These are phyloP conservation scores for Gomphus bonarii DNA, from an alignment of 1,284 basidiomycete genomes.

Conservation along the genomic window DNA sequence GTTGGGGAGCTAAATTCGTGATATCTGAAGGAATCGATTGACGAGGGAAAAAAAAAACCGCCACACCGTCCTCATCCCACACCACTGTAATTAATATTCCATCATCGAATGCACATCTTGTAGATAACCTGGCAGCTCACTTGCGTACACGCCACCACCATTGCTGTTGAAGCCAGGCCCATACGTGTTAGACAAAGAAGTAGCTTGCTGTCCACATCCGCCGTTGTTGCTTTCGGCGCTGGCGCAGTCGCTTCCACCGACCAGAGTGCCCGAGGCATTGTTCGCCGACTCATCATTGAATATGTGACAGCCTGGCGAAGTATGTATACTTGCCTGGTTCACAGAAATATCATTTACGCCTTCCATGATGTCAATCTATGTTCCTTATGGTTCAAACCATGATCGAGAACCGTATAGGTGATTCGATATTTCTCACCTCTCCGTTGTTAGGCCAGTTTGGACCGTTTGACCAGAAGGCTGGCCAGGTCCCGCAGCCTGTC, in stretches of 20 bases:
- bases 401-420: background rate
- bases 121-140: slow-evolving; percentile 31
- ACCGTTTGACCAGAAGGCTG: slow-evolving; percentile 47
- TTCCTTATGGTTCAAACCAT: background rate
- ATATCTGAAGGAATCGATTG: slow-evolving; percentile 68
- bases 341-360: slow-evolving; percentile 69
- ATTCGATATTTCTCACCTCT: slow-evolving; percentile 14
- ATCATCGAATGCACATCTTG: background rate
- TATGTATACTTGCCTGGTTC: slow-evolving; percentile 77
- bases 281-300: slow-evolving; percentile 32
- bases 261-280: slow-evolving; percentile 48
- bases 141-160: slow-evolving; percentile 76
- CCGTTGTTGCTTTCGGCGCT: slow-evolving; percentile 54
- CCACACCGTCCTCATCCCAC: slow-evolving; percentile 65
- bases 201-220: slow-evolving; percentile 43
- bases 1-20: slow-evolving; percentile 51
- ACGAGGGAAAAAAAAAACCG: slow-evolving; percentile 75
- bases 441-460: slow-evolving; percentile 10
- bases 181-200: slow-evolving; percentile 28
- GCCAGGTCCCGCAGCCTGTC: slow-evolving; percentile 82
- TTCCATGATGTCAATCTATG: slow-evolving; percentile 84
- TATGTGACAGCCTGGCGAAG: slow-evolving; percentile 59
- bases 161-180: slow-evolving; percentile 59
- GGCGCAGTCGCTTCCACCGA: slow-evolving; percentile 61
- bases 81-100: slow-evolving; percentile 37